phyloP scores from a whole-genome alignment of 371 early-diverging fungal genomes.

The Apophysomyces trapeziformis region DNA sequence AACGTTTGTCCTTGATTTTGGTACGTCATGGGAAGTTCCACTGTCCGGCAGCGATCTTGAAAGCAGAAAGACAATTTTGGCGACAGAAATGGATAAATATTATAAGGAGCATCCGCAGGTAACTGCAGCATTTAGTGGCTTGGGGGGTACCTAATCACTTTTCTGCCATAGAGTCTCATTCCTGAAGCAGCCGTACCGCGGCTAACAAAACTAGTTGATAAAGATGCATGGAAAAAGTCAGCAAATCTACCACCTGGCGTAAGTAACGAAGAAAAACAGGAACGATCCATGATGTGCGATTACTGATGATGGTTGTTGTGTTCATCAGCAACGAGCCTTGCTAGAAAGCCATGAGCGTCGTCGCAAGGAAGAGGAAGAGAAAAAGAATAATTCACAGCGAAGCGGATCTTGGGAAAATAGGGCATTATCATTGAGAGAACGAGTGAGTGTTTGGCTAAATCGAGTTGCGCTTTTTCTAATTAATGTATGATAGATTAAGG shows the following conservation, averaged over 20 bases:
- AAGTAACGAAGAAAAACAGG: background rate
- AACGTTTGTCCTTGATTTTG: constrained; percentile 35
- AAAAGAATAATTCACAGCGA: background rate
- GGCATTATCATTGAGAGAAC: constrained; percentile 3
- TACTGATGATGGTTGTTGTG: background rate
- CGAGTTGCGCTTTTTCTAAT: background rate
- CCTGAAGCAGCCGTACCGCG: constrained; percentile 45
- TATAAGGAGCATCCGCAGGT: constrained; percentile 34
- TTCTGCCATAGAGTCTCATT: constrained; percentile 23
- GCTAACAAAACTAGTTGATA: constrained; percentile 30
- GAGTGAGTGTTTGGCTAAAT: background rate
- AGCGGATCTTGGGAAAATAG: constrained; percentile 1
- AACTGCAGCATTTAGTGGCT: background rate
- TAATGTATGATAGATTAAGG: background rate
- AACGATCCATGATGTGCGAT: background rate
- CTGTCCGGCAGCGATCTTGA: constrained; percentile 37
- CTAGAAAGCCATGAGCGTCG: constrained; percentile 7
- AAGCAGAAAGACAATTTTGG: constrained; percentile 28
- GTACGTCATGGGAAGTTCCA: constrained; percentile 32
- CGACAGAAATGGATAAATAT: constrained; percentile 20
- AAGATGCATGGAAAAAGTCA: constrained; percentile 35
- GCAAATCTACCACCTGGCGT: constrained; percentile 43
- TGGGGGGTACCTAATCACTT: too few relatives aligned
- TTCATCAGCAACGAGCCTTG: background rate
- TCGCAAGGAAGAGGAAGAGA: constrained; percentile 3